Evolutionary conservation across 2,329 filamentous ascomycete genomes (phyloP), one percentile per base, ranked within the genome.

Genomic region (Boeremia exigua): DNA sequence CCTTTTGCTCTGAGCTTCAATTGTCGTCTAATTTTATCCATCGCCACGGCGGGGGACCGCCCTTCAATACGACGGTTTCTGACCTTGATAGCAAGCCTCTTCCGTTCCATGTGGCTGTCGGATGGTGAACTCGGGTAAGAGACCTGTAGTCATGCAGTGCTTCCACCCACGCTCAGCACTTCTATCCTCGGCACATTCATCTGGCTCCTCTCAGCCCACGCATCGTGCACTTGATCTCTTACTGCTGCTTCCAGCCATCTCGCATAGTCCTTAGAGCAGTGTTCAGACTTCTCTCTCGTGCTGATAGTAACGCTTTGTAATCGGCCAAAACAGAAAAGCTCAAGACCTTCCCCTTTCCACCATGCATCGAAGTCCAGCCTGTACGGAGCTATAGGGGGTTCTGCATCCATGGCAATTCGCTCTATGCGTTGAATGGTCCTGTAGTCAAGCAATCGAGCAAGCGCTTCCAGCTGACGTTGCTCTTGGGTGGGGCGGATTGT

Each of bases 291-390:
- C 8, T 37, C 34, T 19, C 6, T 37, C 19, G 34, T 37, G 3
- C 17, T 37, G 9, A 37, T 10, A 17, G 3, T 19, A 2, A 39
- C 34, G 3, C 45, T 12, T 17, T 11, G 14, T 10, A 56, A 25
- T 38, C 32, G 17, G 3, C 53, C 53, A 12, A 25, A 42, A 25
- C 25, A 32, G 25, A 56, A 56, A 10, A 46, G 46, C 17, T 47
- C 47, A 2, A 56, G 46, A 4, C 53, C 53, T 14, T 56, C 53
- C 11, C 53, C 53, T 28, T 42, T 40, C 53, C 53, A 56, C 40
- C 40, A 56, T 25, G 53, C 39, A 29, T 40, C 25, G 17, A 36
- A 19, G 10, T 51, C 38, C 17, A 50, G 25, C 14, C 30, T 48
- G 34, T 27, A 29, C 7, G 12, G 33, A 6, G 17, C 7, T 37